Evolutionary conservation across 2,329 filamentous ascomycete genomes (phyloP), one percentile per base, ranked within the genome.

Genomic region (Paracamarosporium sp.): DNA sequence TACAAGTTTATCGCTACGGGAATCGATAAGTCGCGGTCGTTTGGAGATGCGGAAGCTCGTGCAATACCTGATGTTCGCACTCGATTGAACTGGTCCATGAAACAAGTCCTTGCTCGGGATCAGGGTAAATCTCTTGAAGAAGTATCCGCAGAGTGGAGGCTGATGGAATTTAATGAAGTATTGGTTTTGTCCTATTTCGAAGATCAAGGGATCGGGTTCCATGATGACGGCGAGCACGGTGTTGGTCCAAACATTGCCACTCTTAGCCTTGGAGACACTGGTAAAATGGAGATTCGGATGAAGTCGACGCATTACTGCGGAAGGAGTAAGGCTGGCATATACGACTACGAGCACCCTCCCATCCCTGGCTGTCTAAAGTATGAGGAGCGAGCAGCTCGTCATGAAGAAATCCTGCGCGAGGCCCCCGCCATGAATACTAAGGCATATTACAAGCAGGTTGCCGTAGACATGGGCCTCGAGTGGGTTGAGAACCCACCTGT

Each of bases 181-280:
- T 81, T 90, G 1, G 81, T 83, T 2, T 77, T 90, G 0, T 86
- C 84, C 0, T 91, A 90, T 67, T 85, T 89, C 64, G 80, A 88
- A 64, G 74, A 80, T 0, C 83, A 86, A 47, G 79, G 80, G 27
- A 89, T 90, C 52, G 80, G 77, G 27, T 88, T 83, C 63, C 88
- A 90, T 57, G 87, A 90, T 56, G 88, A 90, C 62, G 88, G 88
- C 4, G 88, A 90, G 66, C 76, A 74, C 9, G 85, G 86, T 3
- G 77, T 90, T 0, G 87, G 87, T 0, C 85, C 86, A 0, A 86
- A 84, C 0, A 86, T 90, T 6, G 85, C 86, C 0, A 88, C 87
- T 0, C 74, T 6, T 0, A 87, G 85, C 1, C 77, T 90, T 0
- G 88, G 88, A 1, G 82, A 81, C 0, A 81, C 83, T 0, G 84